These are phyloP conservation scores for Abelmoschus esculentus DNA, from an alignment of 345 rosid genomes.

Conservation along the genomic window DNA sequence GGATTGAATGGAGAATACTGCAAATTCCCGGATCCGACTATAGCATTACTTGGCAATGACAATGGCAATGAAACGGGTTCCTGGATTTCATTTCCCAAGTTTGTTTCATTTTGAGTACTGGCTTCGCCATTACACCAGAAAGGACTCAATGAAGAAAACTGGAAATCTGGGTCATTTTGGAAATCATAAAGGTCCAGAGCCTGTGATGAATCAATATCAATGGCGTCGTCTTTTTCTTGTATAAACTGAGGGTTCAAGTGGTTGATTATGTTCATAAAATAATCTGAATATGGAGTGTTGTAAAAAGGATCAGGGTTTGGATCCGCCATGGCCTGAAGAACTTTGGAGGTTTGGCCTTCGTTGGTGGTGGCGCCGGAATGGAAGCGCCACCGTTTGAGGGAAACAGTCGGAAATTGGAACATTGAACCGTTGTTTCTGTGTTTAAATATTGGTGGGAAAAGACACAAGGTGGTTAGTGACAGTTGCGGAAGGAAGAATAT, in stretches of 20 bases:
- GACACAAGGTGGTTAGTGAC: constrained; percentile 28
- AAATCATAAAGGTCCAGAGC: background rate
- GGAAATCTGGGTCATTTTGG: background rate
- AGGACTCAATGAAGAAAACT: background rate
- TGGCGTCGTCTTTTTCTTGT: no score
- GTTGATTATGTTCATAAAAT: background rate
- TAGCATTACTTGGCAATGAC: background rate
- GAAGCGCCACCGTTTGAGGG: background rate
- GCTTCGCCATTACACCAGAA: background rate
- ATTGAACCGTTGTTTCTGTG: background rate
- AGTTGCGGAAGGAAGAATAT: constrained; percentile 20
- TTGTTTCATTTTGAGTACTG: background rate
- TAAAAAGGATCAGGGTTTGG: background rate
- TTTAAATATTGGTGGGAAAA: background rate
- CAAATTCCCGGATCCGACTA: no score
- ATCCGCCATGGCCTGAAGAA: background rate
- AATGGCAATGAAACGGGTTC: background rate
- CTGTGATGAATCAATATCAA: background rate
- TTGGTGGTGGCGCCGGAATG: background rate
- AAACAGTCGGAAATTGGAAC: background rate
- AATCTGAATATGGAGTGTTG: background rate
- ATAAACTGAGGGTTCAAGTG: background rate
- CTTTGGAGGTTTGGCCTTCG: background rate
- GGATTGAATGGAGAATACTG: no score
- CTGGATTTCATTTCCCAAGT: background rate